Percentiles rank a stretch among this genome's conserved stretches.
Conservation (phyloP, 805 yeast species). For the Candida arabinofermentans region DNA sequence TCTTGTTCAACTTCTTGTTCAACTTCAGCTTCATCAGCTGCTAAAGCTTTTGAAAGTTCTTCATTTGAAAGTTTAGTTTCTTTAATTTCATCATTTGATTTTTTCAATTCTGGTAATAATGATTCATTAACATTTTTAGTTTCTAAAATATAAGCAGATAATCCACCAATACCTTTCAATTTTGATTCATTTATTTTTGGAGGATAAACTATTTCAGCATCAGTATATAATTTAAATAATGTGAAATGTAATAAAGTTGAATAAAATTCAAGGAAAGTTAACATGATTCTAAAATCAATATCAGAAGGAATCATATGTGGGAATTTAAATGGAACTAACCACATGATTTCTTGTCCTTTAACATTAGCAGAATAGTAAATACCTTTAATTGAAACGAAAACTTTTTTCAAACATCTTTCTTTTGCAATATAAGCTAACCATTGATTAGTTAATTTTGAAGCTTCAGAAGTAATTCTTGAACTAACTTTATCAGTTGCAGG, state of each 20-base stretch:
- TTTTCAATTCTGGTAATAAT: slow-evolving; percentile 34
- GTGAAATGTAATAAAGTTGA: slow-evolving; percentile 88
- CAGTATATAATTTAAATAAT: slow-evolving; percentile 79
- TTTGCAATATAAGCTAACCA: slow-evolving; percentile 93
- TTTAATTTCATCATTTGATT: slow-evolving; percentile 27
- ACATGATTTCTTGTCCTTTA: slow-evolving; percentile 87
- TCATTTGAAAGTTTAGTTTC: slow-evolving; percentile 37
- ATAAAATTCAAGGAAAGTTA: slow-evolving; percentile 93
- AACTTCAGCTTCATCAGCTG: slow-evolving; percentile 45
- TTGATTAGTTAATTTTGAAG: slow-evolving; percentile 81
- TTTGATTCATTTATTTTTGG: slow-evolving; percentile 74
- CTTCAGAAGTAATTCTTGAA: slow-evolving; percentile 80
- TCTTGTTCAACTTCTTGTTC: slow-evolving; percentile 36
- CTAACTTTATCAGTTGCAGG: slow-evolving; percentile 87
- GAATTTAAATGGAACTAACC: slow-evolving; percentile 97
- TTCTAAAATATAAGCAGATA: slow-evolving; percentile 77
- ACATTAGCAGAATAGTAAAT: slow-evolving; percentile 90
- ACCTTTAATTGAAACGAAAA: slow-evolving; percentile 95
- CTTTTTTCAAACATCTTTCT: slow-evolving; percentile 78
- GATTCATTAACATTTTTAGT: slow-evolving; percentile 34
- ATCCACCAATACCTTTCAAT: slow-evolving; percentile 85
- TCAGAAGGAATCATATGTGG: slow-evolving; percentile 94
- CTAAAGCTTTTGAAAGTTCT: slow-evolving; percentile 48
- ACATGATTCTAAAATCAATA: slow-evolving; percentile 94
- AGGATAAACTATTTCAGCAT: slow-evolving; percentile 83